Conservation (phyloP, 371 early-diverging fungal genomes). For the Coemansia sp. region DNA sequence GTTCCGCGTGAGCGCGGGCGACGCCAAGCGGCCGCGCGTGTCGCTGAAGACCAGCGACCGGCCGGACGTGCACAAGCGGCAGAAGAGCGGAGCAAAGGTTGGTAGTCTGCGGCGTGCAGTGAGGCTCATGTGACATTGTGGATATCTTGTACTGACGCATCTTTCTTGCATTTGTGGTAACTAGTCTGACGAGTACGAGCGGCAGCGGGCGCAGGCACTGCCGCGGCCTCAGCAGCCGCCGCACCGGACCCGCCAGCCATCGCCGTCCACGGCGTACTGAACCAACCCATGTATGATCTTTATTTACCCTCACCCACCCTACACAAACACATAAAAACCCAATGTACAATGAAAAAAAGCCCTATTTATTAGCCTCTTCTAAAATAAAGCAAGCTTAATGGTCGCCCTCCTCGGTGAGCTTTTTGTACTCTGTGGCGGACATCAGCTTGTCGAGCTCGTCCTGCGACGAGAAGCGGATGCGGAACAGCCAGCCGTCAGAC, state of each 20-base stretch:
- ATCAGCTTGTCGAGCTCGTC: slow-evolving; percentile 72
- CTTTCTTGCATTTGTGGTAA: not conserved
- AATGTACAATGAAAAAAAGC: not conserved
- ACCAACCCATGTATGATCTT: not conserved
- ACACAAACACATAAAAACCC: not conserved
- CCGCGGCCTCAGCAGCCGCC: not conserved
- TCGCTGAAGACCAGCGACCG: slow-evolving; percentile 6
- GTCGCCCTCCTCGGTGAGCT: slow-evolving; percentile 51
- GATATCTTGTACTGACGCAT: not conserved
- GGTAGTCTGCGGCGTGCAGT: not conserved
- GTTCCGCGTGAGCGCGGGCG: slow-evolving; percentile 24
- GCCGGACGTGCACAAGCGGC: slow-evolving; percentile 10
- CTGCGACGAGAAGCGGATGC: slow-evolving; percentile 75
- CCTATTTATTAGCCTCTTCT: not conserved
- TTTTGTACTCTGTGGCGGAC: slow-evolving; percentile 69
- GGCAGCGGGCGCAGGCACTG: not conserved
- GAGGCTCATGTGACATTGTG: not conserved
- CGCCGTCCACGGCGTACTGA: slow-evolving; percentile 27
- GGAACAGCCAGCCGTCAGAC: slow-evolving; percentile 87
- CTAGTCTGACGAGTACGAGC: slow-evolving; percentile 9
- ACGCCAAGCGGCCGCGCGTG: slow-evolving; percentile 25
- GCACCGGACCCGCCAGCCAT: slow-evolving; percentile 11
- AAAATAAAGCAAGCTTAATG: slow-evolving; percentile 19
- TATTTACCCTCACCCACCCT: not conserved
- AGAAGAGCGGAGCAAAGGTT: slow-evolving; percentile 19